Evolutionary conservation across 2,329 filamentous ascomycete genomes (phyloP).

Genomic region (Calycina marina): DNA sequence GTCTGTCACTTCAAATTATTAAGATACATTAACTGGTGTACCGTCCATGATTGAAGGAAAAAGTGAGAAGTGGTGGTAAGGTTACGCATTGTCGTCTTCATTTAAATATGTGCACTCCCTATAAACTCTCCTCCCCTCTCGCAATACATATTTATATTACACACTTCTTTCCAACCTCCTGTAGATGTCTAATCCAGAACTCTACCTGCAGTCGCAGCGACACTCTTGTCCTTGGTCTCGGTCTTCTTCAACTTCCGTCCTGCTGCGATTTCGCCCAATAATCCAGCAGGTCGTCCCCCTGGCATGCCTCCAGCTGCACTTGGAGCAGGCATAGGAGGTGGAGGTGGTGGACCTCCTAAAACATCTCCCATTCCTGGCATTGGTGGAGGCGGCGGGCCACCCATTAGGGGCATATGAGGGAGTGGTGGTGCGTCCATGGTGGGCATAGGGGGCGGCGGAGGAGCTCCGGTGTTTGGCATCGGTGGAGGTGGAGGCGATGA

Average conservation of each 20-base stretch:
- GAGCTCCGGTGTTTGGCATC: conserved; percentile 28
- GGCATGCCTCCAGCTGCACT: conserved; percentile 19
- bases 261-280: conserved; percentile 71
- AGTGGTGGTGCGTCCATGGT: conserved; percentile 24
- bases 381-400: conserved; percentile 22
- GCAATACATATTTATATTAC: too few species aligned
- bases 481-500: conserved; percentile 34
- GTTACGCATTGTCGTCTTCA: too few species aligned
- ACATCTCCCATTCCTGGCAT: conserved; percentile 22
- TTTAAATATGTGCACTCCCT: too few species aligned
- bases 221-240: conserved; percentile 75
- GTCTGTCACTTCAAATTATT: too few species aligned
- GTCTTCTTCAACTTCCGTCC: conserved; percentile 76
- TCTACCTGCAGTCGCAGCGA: conserved; percentile 56
- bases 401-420: conserved; percentile 21
- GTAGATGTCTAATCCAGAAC: conserved; percentile 33
- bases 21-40: too few species aligned
- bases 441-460: conserved; percentile 25
- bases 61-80: too few species aligned
- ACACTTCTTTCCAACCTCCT: too few species aligned
- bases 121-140: too few species aligned
- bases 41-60: too few species aligned
- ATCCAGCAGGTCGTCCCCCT: conserved; percentile 39
- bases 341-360: conserved; percentile 26
- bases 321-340: conserved; percentile 20